Evolutionary conservation across 306 rosid genomes (phyloP).

Genomic region (Aeschynomene evenia): DNA sequence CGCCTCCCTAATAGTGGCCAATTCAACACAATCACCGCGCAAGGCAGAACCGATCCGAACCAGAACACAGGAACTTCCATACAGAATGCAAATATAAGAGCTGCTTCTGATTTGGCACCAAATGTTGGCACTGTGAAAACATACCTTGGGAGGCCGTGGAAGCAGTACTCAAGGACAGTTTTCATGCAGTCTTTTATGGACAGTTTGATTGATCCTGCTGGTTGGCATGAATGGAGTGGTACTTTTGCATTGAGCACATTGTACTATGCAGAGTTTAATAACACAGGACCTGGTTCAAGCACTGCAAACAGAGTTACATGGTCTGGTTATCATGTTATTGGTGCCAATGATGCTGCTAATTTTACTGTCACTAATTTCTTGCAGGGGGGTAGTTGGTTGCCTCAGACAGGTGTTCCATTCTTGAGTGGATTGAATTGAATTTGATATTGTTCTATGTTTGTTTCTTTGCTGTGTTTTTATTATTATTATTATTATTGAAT

Average conservation of each 20-base stretch:
- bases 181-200: slow-evolving; percentile 59
- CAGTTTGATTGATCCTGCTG: slow-evolving; percentile 44
- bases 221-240: slow-evolving; percentile 79
- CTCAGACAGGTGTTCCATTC: slow-evolving; percentile 69
- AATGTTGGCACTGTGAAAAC: slow-evolving; percentile 30
- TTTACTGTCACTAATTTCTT: slow-evolving; percentile 64
- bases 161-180: slow-evolving; percentile 64
- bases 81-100: slow-evolving; percentile 34
- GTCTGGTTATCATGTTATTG: slow-evolving; percentile 67
- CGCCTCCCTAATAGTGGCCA: slow-evolving; percentile 41
- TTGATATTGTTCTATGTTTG: too few relatives aligned
- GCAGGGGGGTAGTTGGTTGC: slow-evolving; percentile 59
- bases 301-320: slow-evolving; percentile 57
- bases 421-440: slow-evolving; percentile 12
- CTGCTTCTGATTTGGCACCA: slow-evolving; percentile 35
- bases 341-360: slow-evolving; percentile 47
- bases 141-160: slow-evolving; percentile 84
- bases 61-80: slow-evolving; percentile 47
- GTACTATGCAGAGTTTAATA: slow-evolving; percentile 67
- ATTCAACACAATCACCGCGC: slow-evolving; percentile 52
- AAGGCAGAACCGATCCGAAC: slow-evolving; percentile 50
- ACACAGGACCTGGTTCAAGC: slow-evolving; percentile 58
- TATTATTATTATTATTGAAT: too few relatives aligned
- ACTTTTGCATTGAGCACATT: slow-evolving; percentile 50
- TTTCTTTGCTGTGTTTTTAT: not conserved